Evolutionary conservation across 2,329 filamentous ascomycete genomes (phyloP).

Genomic region (Helotiales sp.): DNA sequence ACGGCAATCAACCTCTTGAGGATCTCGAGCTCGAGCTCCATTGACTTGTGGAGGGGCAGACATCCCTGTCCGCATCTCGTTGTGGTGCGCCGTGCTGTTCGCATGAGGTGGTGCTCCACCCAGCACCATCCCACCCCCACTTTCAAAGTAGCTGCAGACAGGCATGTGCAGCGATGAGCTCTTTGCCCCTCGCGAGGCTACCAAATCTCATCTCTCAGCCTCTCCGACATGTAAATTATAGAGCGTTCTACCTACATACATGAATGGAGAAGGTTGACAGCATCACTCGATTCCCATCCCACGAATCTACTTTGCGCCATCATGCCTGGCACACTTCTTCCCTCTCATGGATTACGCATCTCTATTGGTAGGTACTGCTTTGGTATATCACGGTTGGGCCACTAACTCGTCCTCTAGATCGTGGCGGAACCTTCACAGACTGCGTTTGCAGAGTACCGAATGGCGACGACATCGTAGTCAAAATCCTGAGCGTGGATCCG

Average conservation of each 20-base stretch:
- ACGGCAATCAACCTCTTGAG: neutral
- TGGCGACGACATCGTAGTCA: neutral
- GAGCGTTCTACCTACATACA: neutral
- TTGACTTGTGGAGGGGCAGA: too few species aligned
- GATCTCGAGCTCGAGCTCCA: neutral
- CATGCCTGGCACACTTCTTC: neutral
- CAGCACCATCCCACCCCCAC: neutral
- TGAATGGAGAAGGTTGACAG: neutral
- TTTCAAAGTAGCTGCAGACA: neutral
- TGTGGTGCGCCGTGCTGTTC: neutral
- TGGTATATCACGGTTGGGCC: neutral
- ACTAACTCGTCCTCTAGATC: too few species aligned
- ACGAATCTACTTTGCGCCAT: neutral
- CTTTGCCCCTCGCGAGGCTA: neutral
- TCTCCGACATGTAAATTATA: neutral
- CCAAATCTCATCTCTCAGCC: neutral
- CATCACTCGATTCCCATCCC: neutral
- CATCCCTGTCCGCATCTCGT: too few species aligned
- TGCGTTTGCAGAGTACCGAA: too few species aligned
- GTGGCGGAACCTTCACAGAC: too few species aligned
- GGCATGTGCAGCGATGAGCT: neutral
- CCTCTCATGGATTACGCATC: neutral
- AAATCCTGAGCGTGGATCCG: neutral
- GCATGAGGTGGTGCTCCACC: neutral
- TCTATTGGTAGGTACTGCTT: neutral